Evolutionary conservation across 208 protist genomes (phyloP).

Genomic region (Acanthamoeba triangularis): DNA sequence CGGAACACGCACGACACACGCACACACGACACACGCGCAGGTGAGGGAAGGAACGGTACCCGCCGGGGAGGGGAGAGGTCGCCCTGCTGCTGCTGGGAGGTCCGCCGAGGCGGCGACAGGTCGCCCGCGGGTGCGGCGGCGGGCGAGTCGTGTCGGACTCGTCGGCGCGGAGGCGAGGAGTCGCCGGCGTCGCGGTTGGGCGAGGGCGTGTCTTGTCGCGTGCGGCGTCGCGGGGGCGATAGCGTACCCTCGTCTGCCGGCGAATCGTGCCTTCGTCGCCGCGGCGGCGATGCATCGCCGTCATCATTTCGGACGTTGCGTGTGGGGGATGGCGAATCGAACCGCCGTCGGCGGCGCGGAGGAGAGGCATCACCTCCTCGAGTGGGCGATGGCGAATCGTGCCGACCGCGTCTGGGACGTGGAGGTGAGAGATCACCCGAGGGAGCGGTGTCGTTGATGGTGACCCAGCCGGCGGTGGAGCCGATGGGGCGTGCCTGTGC

Average conservation of each 20-base stretch:
- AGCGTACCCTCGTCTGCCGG: background rate
- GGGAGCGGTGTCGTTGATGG: background rate
- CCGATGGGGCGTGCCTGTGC: background rate
- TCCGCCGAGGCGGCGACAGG: background rate
- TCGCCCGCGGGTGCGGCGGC: background rate
- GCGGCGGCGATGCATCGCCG: background rate
- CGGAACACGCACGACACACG: background rate
- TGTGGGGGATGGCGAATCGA: slow-evolving; percentile 41
- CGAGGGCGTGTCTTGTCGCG: slow-evolving; percentile 16
- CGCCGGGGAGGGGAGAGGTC: slow-evolving; percentile 45
- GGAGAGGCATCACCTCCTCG: background rate
- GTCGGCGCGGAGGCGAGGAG: background rate
- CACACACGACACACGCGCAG: background rate
- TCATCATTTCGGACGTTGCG: background rate
- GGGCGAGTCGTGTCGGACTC: slow-evolving; percentile 2
- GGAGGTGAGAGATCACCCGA: background rate
- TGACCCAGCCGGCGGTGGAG: slow-evolving; percentile 31
- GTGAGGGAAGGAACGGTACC: background rate
- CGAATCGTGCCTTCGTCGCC: background rate
- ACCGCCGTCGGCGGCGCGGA: slow-evolving; percentile 1
- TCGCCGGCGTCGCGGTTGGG: background rate
- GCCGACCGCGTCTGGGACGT: background rate
- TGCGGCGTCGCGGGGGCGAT: slow-evolving; percentile 20
- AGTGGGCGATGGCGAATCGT: background rate
- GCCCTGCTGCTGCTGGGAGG: background rate